Evolutionary conservation across 352 stramenopile species (phyloP).

Genomic region (Globisporangium barbulae): DNA sequence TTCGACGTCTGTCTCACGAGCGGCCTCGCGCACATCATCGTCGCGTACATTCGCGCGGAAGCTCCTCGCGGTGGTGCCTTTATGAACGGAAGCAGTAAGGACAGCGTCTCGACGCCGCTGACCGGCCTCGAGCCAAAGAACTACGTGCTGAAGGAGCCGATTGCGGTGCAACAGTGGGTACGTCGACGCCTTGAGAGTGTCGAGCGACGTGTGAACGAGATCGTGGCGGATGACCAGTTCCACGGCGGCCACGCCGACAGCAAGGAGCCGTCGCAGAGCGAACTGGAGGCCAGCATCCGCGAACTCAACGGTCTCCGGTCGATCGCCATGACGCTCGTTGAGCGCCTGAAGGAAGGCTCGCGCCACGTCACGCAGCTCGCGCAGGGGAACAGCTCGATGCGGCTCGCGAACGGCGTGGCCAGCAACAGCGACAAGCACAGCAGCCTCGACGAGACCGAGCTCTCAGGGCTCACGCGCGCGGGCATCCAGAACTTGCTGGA

Average conservation of each 20-base stretch:
- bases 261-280: slow-evolving; percentile 25
- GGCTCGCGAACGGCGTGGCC: slow-evolving; percentile 26
- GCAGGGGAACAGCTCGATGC: slow-evolving; percentile 15
- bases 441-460: slow-evolving; percentile 64
- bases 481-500: slow-evolving; percentile 70
- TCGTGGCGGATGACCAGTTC: slow-evolving; percentile 47
- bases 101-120: background rate
- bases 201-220: slow-evolving; percentile 52
- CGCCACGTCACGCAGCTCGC: slow-evolving; percentile 38
- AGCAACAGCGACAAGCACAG: slow-evolving; percentile 6
- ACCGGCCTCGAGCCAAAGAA: slow-evolving; percentile 26
- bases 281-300: slow-evolving; percentile 44
- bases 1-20: slow-evolving; percentile 74
- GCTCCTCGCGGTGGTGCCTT: background rate
- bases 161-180: slow-evolving; percentile 78
- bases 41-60: slow-evolving; percentile 64
- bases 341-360: slow-evolving; percentile 63
- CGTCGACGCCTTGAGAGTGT: slow-evolving; percentile 49
- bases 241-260: slow-evolving; percentile 27
- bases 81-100: background rate
- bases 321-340: slow-evolving; percentile 63
- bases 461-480: slow-evolving; percentile 53
- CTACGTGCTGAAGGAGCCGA: slow-evolving; percentile 78
- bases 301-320: slow-evolving; percentile 66
- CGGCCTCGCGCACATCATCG: slow-evolving; percentile 67